A percentile compares a stretch with the other conserved stretches of the same genome.
Evolutionary conservation across 1,139 yeast genomes (phyloP).

Genomic region (Pichiaceae sp.): DNA sequence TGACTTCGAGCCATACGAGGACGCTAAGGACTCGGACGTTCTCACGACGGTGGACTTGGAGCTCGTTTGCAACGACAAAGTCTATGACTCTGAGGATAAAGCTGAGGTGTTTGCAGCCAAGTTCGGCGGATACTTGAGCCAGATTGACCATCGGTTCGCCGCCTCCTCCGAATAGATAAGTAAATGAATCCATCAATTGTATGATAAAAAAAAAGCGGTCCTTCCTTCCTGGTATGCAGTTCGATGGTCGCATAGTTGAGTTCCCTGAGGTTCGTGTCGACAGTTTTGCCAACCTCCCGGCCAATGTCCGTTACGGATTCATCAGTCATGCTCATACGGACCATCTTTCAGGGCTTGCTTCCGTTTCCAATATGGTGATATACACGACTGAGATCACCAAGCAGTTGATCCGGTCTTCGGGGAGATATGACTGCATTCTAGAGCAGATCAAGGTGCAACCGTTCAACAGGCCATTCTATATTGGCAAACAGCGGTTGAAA

Average conservation of each 20-base stretch:
- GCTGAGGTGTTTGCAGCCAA: conserved; percentile 27
- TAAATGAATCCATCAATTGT: background rate
- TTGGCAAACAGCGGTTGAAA: conserved; percentile 1
- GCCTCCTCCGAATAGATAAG: background rate
- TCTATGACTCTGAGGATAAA: conserved; percentile 33
- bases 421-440: background rate
- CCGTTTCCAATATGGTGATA: background rate
- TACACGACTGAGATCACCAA: conserved; percentile 5
- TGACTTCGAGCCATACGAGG: conserved; percentile 19
- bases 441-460: background rate
- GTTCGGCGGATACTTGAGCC: conserved; percentile 15
- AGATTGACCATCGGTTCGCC: conserved; percentile 10
- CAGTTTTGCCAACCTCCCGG: conserved; percentile 4
- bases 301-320: conserved; percentile 7
- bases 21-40: conserved; percentile 8
- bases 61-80: conserved; percentile 39
- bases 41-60: conserved; percentile 28
- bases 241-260: conserved; percentile 7
- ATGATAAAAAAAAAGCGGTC: background rate
- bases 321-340: conserved; percentile 14
- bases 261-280: conserved; percentile 11
- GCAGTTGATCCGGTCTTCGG: conserved; percentile 2
- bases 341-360: conserved; percentile 7
- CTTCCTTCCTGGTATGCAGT: too few species aligned
- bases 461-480: background rate